Evolutionary conservation across 2,329 filamentous ascomycete species (phyloP), one percentile per base, ranked within the genome.

Genomic region (Cladosporium sp.): DNA sequence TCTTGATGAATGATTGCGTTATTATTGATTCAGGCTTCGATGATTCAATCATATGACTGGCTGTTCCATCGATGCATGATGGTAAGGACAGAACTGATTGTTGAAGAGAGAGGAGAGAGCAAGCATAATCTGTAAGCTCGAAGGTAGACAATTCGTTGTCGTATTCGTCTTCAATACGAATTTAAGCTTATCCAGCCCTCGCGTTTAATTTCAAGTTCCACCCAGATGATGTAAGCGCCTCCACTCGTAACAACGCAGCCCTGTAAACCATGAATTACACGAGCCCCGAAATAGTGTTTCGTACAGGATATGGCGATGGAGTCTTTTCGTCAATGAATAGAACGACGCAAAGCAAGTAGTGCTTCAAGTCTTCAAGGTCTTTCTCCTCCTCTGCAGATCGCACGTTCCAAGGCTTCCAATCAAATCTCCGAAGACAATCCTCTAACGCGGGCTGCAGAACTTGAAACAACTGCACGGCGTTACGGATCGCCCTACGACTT

Each of bases 401-500:
- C 39, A 46, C 39, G n/a, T 21, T 13, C 39, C 39, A 46, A 46
- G n/a, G 39, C 39, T 46, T 21, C 39, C 39, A 46, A 32, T 54
- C 51, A 54, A 54, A 54, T 54, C 30, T 54, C 51, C 51, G 51
- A 54, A 30, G 51, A 54, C 51, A 32, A 32, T 54, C 51, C 51
- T 54, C 26, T 13, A 28, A 30, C 51, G 51, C 39, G 39, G 39
- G 39, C 39, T 46, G 39, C 39, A 39, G 34, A 39, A 39, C 49
- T n/a, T 54, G 51, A 54, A 54, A 54, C 51, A 18, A 26, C 26
- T n/a, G 39, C 16, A 39, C 49, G 25, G 49, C 49, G 16, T n/a
- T 28, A 26, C 49, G 21, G 49, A 53, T 53, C 49, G 16, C 13
- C 49, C 18, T 30, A 28, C n/a, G 51, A 28, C 51, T 54, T 54